Evolutionary conservation across 768 basidiomycete genomes (phyloP), one percentile per base, ranked within the genome.

Genomic region (Chalciporus piperatus): DNA sequence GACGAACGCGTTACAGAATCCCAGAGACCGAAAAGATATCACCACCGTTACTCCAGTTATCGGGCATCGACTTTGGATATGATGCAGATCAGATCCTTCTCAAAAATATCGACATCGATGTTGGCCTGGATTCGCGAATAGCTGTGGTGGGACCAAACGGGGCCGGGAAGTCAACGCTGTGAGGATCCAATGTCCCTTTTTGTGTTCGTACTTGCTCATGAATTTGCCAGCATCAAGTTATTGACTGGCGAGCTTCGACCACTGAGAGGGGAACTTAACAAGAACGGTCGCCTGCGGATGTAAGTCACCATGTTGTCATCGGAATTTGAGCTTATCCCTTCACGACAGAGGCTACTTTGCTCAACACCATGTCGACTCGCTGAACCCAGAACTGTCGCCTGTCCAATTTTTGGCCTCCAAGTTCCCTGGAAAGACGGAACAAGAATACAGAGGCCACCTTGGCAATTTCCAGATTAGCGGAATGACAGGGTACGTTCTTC

Each of bases 401-500:
- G 97, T 98, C 10, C 88, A 91, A 61, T 98, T 97, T 74, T 74
- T 99, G 27, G 92, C 92, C 13, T 83, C 85, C 20, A 90, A 82
- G 62, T 98, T 89, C 76, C 97, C 97, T 1, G 96, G 97, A 0
- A 88, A 87, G 71, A 92, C 81, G 6, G 97, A 98, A 70, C 96
- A 98, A 69, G 97, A 98, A 67, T 98, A 98, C 68, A 81, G 97
- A 55, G 69, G 72, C n/a, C 97, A 98, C 72, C 77, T 99, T 12
- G 97, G 96, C 6, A 93, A 95, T 52, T 97, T 98, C 75, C 95
- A 97, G 61, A 96, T 98, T 61, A 97, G 91, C 54, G 93, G 94
- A 39, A 86, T 96, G 83, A 96, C 94, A 2, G 89, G 91, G 89
- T 88, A 45, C 33, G 74, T 62, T 28, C 51, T 25, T 20, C 28